phyloP scores from a whole-genome alignment of 495 filamentous ascomycete species.

The Penicillium mononematosum region DNA sequence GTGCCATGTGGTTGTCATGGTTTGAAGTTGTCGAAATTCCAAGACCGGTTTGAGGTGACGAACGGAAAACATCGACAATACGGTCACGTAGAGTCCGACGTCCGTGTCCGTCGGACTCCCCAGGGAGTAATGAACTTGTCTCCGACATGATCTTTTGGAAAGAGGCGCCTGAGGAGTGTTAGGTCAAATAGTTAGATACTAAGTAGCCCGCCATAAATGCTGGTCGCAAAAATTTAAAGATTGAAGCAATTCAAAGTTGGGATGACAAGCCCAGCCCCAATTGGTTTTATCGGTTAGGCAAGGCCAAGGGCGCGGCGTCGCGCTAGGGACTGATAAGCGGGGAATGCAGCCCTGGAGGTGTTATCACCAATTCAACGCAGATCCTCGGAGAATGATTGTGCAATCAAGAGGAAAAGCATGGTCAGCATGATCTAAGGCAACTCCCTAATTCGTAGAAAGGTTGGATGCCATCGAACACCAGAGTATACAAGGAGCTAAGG shows the following conservation, averaged over 20 bases:
- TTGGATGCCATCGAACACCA: not conserved
- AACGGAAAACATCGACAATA: conserved; percentile 38
- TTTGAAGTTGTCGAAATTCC: conserved; percentile 1
- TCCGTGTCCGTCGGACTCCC: conserved; percentile 25
- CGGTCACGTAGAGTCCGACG: conserved; percentile 38
- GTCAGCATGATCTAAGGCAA: not conserved
- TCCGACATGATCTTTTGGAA: conserved; percentile 28
- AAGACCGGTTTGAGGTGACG: conserved; percentile 11
- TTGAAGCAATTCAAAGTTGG: not conserved
- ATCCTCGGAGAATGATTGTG: not conserved
- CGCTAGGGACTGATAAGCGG: conserved; percentile 15
- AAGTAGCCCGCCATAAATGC: conserved; percentile 6
- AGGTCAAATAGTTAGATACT: not conserved
- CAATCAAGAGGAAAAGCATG: not conserved
- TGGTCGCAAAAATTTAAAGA: not conserved
- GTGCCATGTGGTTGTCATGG: not conserved
- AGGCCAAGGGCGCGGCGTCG: conserved; percentile 18
- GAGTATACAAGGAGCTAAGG: not conserved
- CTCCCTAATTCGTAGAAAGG: not conserved
- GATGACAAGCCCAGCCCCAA: not conserved
- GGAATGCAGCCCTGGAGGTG: not conserved
- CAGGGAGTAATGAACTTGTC: conserved; percentile 23
- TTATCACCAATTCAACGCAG: conserved; percentile 11
- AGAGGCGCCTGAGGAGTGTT: not conserved
- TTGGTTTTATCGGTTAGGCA: conserved; percentile 16